Evolutionary conservation across 2,329 filamentous ascomycete species (phyloP).

Genomic region (Xylaria sp.): DNA sequence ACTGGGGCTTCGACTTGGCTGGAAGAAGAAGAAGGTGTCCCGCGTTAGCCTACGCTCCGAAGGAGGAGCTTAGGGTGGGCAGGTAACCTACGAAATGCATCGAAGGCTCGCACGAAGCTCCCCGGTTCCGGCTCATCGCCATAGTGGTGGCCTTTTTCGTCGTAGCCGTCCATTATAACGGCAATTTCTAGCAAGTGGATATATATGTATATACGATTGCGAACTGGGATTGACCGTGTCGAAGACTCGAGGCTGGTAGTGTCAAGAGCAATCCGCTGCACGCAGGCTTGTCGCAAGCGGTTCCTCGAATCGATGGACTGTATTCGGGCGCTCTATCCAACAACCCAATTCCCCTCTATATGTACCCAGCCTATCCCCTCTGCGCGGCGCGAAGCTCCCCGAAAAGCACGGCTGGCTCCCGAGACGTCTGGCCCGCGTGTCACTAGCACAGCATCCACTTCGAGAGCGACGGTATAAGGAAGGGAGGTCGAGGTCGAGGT

Average conservation of each 20-base stretch:
- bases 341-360: not conserved
- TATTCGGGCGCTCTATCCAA: not conserved
- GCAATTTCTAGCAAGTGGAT: slow-evolving; percentile 1
- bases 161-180: slow-evolving; percentile 75
- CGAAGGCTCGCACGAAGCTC: slow-evolving; percentile 80
- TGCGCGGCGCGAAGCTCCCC: slow-evolving; percentile 1
- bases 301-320: not conserved
- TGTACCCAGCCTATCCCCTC: not conserved
- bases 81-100: slow-evolving; percentile 83
- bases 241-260: not conserved
- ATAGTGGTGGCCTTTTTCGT: slow-evolving; percentile 64
- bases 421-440: slow-evolving; percentile 23
- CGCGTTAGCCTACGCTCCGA: slow-evolving; percentile 25
- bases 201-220: no score
- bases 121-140: slow-evolving; percentile 75
- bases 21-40: slow-evolving; percentile 10
- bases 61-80: slow-evolving; percentile 16
- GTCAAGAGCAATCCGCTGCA: slow-evolving; percentile 8
- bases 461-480: not conserved
- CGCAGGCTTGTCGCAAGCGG: slow-evolving; percentile 1
- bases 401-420: slow-evolving; percentile 28
- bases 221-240: no score
- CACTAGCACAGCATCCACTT: slow-evolving; percentile 28
- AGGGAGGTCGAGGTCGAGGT: not conserved
- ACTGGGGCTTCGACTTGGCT: slow-evolving; percentile 97